These are phyloP conservation scores for Phlebiopsis flavidoalba DNA, from an alignment of 768 basidiomycete genomes.

Conservation along the genomic window DNA sequence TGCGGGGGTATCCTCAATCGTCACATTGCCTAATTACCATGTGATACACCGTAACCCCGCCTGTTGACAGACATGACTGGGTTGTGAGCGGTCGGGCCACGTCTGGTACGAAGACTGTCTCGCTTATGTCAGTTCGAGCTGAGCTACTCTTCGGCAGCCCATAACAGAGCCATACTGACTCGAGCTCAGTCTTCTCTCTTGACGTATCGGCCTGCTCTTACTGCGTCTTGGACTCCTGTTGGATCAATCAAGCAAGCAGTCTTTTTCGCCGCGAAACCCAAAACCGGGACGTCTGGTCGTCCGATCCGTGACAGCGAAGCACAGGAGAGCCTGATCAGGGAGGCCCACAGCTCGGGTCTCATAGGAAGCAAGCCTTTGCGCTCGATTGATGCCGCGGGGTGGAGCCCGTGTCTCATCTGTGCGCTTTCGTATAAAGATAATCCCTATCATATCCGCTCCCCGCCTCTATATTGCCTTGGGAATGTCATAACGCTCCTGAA, in stretches of 20 bases:
- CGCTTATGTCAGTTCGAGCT: constrained; percentile 99
- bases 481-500: background rate
- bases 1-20: too few relatives aligned
- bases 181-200: constrained; percentile 90
- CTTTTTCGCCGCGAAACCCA: constrained; percentile 63
- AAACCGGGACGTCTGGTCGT: constrained; percentile 66
- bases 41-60: too few relatives aligned
- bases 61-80: constrained; percentile 97
- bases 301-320: constrained; percentile 27
- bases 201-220: constrained; percentile 96
- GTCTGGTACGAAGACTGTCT: constrained; percentile 76
- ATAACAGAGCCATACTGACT: constrained; percentile 84
- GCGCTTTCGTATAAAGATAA: background rate
- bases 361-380: background rate
- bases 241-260: constrained; percentile 63
- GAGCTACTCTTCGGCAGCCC: constrained; percentile 94
- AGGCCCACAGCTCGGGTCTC: background rate
- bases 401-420: background rate
- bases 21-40: too few relatives aligned
- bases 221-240: constrained; percentile 82
- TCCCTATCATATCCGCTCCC: background rate
- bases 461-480: background rate
- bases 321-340: constrained; percentile 2
- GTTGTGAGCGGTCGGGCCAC: constrained; percentile 77
- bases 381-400: too few relatives aligned